Evolutionary conservation across 257 asterid species (phyloP).

Genomic region (Vinca minor): DNA sequence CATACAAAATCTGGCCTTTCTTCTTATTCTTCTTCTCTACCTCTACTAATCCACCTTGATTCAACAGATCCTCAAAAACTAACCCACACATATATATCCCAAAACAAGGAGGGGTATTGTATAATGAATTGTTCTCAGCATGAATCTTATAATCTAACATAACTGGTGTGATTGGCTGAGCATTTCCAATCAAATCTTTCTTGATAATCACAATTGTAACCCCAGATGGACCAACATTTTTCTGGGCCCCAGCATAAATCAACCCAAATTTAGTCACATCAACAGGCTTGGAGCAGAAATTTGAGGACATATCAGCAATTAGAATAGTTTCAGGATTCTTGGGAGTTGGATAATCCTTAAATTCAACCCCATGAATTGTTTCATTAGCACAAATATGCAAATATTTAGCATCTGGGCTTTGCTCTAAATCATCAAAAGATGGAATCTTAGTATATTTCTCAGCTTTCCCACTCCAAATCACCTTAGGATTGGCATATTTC

Average conservation of each 20-base stretch:
- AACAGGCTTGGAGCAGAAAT: slow-evolving; percentile 87
- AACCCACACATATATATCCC: slow-evolving; percentile 93
- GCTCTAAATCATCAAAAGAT: slow-evolving; percentile 42
- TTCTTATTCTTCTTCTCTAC: slow-evolving; percentile 74
- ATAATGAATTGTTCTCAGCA: slow-evolving; percentile 70
- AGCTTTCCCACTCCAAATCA: slow-evolving; percentile 76
- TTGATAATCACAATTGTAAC: slow-evolving; percentile 70
- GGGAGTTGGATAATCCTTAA: slow-evolving; percentile 64
- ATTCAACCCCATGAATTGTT: slow-evolving; percentile 95
- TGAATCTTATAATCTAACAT: slow-evolving; percentile 93
- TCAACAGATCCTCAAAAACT: slow-evolving; percentile 77
- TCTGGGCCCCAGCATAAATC: slow-evolving; percentile 98
- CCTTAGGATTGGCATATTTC: slow-evolving; percentile 58
- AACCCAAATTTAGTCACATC: slow-evolving; percentile 64
- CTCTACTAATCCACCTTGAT: slow-evolving; percentile 75
- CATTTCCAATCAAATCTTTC: slow-evolving; percentile 65
- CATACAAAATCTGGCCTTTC: slow-evolving; percentile 59
- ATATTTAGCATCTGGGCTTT: slow-evolving; percentile 55
- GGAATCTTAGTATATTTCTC: slow-evolving; percentile 79
- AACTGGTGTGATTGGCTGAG: slow-evolving; percentile 67
- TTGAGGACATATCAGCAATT: slow-evolving; percentile 88
- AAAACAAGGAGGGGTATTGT: slow-evolving; percentile 91
- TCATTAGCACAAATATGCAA: slow-evolving; percentile 88
- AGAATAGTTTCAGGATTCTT: slow-evolving; percentile 39
- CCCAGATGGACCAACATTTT: slow-evolving; percentile 94